A percentile compares a stretch with the other conserved stretches of the same genome.
phyloP scores from a whole-genome alignment of 2,329 filamentous ascomycete genomes.

The Scopulariopsis brevicaulis region DNA sequence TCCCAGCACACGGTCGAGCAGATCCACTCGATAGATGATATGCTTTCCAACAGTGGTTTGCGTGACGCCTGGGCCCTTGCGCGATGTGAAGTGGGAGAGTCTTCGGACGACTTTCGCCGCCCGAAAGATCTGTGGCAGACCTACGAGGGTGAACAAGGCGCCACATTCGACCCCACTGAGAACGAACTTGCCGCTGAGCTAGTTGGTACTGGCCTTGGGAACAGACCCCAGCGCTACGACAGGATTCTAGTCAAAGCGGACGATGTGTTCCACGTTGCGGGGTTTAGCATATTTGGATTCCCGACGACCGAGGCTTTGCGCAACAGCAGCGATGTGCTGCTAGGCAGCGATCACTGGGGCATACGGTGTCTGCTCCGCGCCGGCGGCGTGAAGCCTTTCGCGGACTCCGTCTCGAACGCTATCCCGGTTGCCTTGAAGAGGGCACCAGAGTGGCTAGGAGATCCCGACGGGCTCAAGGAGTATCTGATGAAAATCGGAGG shows the following conservation, averaged over 20 bases:
- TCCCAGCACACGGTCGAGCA: slow-evolving; percentile 30
- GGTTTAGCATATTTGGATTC: slow-evolving; percentile 49
- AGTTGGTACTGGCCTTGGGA: slow-evolving; percentile 31
- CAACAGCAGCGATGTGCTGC: slow-evolving; percentile 8
- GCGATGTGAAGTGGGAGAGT: slow-evolving; percentile 29
- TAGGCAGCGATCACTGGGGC: slow-evolving; percentile 48
- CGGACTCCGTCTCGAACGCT: background rate
- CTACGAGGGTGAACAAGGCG: slow-evolving; percentile 49
- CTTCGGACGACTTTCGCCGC: slow-evolving; percentile 17
- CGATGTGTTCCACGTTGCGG: slow-evolving; percentile 22
- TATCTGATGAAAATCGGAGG: slow-evolving; percentile 23
- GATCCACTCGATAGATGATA: slow-evolving; percentile 32
- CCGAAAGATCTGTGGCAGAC: slow-evolving; percentile 17
- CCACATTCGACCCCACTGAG: slow-evolving; percentile 49
- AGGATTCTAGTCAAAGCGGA: slow-evolving; percentile 42
- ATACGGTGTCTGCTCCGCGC: slow-evolving; percentile 30
- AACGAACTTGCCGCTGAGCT: slow-evolving; percentile 44
- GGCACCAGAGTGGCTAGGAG: slow-evolving; percentile 17
- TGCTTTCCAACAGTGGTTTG: slow-evolving; percentile 32
- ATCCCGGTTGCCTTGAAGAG: slow-evolving; percentile 20
- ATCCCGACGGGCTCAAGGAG: slow-evolving; percentile 20
- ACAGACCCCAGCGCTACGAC: slow-evolving; percentile 54
- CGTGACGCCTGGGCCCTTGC: slow-evolving; percentile 39
- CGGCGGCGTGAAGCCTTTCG: background rate
- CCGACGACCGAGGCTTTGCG: slow-evolving; percentile 13